Conservation (phyloP, 2,329 filamentous ascomycete genomes). For the Remersonia thermophila region DNA sequence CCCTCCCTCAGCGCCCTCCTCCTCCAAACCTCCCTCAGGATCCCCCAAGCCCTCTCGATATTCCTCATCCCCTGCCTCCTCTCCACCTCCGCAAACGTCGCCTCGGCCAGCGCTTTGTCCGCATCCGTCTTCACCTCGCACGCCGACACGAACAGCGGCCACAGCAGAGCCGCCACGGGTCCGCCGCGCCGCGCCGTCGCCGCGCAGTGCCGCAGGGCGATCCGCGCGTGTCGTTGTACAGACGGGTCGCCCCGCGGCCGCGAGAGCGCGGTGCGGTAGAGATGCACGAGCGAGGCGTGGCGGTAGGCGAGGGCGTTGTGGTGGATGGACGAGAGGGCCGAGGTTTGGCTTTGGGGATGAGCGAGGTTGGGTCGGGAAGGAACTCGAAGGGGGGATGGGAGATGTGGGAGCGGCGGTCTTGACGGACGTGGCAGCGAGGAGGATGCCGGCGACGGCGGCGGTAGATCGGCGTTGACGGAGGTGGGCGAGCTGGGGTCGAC, state of each 20-base stretch:
- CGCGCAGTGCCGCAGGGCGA: conserved; percentile 40
- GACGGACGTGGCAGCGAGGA: not conserved
- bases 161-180: conserved; percentile 51
- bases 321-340: conserved; percentile 38
- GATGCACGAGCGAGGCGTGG: conserved; percentile 45
- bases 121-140: conserved; percentile 41
- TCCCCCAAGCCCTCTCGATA: conserved; percentile 47
- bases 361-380: not conserved
- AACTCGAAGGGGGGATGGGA: not conserved
- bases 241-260: conserved; percentile 33
- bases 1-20: too few relatives aligned
- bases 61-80: conserved; percentile 53
- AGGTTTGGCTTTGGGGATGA: conserved; percentile 19
- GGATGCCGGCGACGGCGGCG: not conserved
- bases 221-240: conserved; percentile 42
- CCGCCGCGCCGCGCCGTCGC: conserved; percentile 42
- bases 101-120: conserved; percentile 39
- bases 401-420: not conserved
- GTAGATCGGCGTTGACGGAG: not conserved
- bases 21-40: conserved; percentile 50
- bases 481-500: not conserved
- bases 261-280: conserved; percentile 42
- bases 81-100: conserved; percentile 41
- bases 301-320: conserved; percentile 50
- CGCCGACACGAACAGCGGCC: conserved; percentile 51